Conservation (phyloP, 2,329 filamentous ascomycete genomes). For the Botrytis fragariae region DNA sequence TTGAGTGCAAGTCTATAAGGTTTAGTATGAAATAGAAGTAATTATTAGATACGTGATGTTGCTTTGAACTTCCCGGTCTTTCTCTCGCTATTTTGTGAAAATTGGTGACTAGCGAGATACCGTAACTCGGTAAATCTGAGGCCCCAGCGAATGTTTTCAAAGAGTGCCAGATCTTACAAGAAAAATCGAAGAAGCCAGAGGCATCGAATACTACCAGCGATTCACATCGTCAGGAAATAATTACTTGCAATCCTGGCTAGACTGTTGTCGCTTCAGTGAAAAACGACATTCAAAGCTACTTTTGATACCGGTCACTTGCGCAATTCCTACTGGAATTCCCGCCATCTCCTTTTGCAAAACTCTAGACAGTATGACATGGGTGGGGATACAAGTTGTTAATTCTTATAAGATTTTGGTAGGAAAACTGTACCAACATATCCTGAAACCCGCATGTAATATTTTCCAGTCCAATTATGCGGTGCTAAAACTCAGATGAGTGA, state of each 20-base stretch:
- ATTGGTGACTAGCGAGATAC: too few species aligned
- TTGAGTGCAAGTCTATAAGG: not conserved
- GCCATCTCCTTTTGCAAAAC: fast-evolving
- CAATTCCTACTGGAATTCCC: not conserved
- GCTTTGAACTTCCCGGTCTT: not conserved
- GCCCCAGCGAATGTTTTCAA: too few species aligned
- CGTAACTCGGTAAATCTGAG: too few species aligned
- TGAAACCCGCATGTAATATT: too few species aligned
- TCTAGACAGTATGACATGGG: not conserved
- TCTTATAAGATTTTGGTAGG: not conserved
- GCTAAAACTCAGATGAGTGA: not conserved
- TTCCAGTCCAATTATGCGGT: not conserved
- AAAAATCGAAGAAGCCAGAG: not conserved
- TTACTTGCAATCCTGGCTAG: not conserved
- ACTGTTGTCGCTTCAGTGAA: not conserved
- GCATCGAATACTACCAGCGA: not conserved
- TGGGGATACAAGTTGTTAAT: not conserved
- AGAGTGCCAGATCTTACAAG: not conserved
- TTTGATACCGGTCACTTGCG: not conserved
- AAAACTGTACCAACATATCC: too few species aligned
- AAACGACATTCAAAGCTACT: not conserved
- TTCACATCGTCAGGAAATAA: not conserved
- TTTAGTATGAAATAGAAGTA: not conserved
- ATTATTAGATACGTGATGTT: not conserved
- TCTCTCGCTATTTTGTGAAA: not conserved